These are phyloP conservation scores for Musa acuminata DNA, from an alignment of 176 grass and related monocot genomes.

Conservation along the genomic window DNA sequence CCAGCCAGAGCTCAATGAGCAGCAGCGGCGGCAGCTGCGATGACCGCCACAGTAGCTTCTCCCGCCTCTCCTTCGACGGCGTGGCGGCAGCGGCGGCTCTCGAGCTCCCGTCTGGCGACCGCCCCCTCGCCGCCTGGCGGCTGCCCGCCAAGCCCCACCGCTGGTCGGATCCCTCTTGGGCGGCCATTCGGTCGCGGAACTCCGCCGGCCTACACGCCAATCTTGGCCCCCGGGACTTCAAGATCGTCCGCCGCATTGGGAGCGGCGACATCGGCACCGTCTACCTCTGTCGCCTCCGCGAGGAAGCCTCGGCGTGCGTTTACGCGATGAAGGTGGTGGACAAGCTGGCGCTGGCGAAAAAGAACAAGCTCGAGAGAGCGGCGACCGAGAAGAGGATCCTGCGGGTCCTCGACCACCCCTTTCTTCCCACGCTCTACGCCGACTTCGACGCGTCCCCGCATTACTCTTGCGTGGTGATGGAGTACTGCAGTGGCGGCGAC, in stretches of 20 bases:
- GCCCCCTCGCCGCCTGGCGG: neutral
- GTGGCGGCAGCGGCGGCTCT: constrained; percentile 10
- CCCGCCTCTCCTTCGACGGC: constrained; percentile 44
- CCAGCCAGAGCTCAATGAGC: constrained; percentile 68
- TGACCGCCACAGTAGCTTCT: constrained; percentile 46
- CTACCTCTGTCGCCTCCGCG: constrained; percentile 70
- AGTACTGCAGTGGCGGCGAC: constrained; percentile 83
- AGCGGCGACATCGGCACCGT: constrained; percentile 88
- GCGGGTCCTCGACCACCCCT: constrained; percentile 76
- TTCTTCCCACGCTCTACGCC: constrained; percentile 74
- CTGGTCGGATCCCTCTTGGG: constrained; percentile 54
- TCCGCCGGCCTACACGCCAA: neutral
- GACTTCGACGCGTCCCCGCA: constrained; percentile 77
- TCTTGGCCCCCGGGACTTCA: constrained; percentile 81
- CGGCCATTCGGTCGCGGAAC: constrained; percentile 35
- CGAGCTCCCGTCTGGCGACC: neutral
- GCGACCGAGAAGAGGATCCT: constrained; percentile 79
- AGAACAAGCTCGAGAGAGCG: constrained; percentile 80
- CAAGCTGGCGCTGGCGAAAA: constrained; percentile 54
- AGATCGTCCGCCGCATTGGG: constrained; percentile 68
- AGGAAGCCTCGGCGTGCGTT: constrained; percentile 14
- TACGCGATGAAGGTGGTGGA: constrained; percentile 99
- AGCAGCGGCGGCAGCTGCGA: constrained; percentile 32
- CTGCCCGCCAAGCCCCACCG: constrained; percentile 48
- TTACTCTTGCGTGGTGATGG: constrained; percentile 92